A percentile compares a stretch with the other conserved stretches of the same genome.
phyloP scores from a whole-genome alignment of 2,329 filamentous ascomycete genomes.

The Cladorrhinum sp. region DNA sequence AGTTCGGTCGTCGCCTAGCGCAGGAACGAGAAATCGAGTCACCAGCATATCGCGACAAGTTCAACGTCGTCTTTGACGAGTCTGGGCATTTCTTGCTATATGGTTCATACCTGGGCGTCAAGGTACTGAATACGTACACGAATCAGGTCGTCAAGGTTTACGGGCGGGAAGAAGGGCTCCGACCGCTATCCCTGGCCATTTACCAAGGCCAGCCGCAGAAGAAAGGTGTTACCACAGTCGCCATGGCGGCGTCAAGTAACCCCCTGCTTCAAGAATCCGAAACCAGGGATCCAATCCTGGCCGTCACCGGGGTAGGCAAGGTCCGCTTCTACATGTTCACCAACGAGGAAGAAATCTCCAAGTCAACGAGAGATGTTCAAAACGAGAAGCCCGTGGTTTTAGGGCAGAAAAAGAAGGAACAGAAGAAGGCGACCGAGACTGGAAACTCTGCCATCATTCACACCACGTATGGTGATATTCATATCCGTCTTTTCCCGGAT shows the following conservation, averaged over 20 bases:
- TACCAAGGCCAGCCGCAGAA: conserved; percentile 96
- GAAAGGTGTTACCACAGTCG: conserved; percentile 88
- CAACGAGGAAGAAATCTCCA: conserved; percentile 79
- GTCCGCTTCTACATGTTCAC: conserved; percentile 98
- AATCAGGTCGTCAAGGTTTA: conserved; percentile 90
- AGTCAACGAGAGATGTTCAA: conserved; percentile 83
- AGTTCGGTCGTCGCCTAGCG: conserved; percentile 85
- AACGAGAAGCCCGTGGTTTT: conserved; percentile 83
- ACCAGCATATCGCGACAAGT: conserved; percentile 61
- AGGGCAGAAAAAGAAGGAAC: conserved; percentile 53
- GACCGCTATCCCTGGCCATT: conserved; percentile 75
- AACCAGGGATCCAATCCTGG: conserved; percentile 81
- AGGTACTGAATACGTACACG: conserved; percentile 93
- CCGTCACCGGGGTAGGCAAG: conserved; percentile 80
- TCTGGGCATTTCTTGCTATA: conserved; percentile 94
- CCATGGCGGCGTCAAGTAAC: conserved; percentile 95
- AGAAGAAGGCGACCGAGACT: conserved; percentile 64
- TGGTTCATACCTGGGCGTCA: conserved; percentile 86
- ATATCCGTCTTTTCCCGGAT: conserved; percentile 87
- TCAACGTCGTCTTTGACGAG: conserved; percentile 92
- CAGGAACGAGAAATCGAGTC: conserved; percentile 84
- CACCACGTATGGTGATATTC: conserved; percentile 91
- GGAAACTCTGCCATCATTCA: conserved; percentile 82
- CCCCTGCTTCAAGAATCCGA: conserved; percentile 91
- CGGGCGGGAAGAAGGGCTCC: conserved; percentile 83